Evolutionary conservation across 495 filamentous ascomycete species (phyloP).

Genomic region (Apodospora peruviana): DNA sequence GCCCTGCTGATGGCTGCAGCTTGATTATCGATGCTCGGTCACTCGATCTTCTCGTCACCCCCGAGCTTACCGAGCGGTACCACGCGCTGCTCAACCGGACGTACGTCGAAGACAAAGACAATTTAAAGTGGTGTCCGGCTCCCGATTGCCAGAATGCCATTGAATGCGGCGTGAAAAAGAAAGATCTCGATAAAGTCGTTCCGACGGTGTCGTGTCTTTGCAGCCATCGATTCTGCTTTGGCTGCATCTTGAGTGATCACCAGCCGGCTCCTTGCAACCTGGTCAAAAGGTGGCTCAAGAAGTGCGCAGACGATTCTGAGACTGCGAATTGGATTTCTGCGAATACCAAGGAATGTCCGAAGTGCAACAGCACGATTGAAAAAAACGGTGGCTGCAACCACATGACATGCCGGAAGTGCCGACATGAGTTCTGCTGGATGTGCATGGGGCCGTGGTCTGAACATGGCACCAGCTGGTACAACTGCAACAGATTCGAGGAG

Average conservation of each 20-base stretch:
- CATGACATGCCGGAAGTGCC: slow-evolving; percentile 98
- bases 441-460: slow-evolving; percentile 99
- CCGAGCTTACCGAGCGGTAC: slow-evolving; percentile 72
- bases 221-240: slow-evolving; percentile 87
- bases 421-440: slow-evolving; percentile 99
- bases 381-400: slow-evolving; percentile 99
- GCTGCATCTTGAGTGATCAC: slow-evolving; percentile 88
- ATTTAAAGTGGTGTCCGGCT: slow-evolving; percentile 93
- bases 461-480: slow-evolving; percentile 99
- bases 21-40: slow-evolving; percentile 89
- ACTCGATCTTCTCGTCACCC: slow-evolving; percentile 72
- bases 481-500: slow-evolving; percentile 95
- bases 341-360: slow-evolving; percentile 97
- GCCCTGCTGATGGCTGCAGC: slow-evolving; percentile 80
- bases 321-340: slow-evolving; percentile 99
- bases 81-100: slow-evolving; percentile 82
- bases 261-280: slow-evolving; percentile 87
- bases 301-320: slow-evolving; percentile 97
- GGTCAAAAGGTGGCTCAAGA: slow-evolving; percentile 95
- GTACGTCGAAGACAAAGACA: slow-evolving; percentile 94
- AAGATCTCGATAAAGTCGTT: slow-evolving; percentile 75
- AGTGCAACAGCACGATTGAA: slow-evolving; percentile 93
- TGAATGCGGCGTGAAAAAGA: slow-evolving; percentile 80
- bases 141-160: slow-evolving; percentile 91
- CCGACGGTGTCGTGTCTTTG: slow-evolving; percentile 85